Evolutionary conservation across 2,329 filamentous ascomycete genomes (phyloP), one percentile per base, ranked within the genome.

Genomic region (Golovinomyces cichoracearum): DNA sequence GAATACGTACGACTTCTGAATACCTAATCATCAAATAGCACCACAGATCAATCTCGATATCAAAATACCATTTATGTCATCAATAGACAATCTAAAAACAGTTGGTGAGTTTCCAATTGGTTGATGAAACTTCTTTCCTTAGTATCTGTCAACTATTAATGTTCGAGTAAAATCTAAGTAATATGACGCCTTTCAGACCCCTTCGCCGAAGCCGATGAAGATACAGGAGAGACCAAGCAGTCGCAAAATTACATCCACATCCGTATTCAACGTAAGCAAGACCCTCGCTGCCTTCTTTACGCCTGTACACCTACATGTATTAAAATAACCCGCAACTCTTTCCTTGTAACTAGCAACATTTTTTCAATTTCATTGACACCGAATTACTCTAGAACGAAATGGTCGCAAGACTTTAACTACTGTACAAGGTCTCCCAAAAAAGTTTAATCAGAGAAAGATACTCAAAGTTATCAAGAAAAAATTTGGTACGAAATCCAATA

Each of bases 141-240:
- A n/a, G n/a, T n/a, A n/a, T n/a, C n/a, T n/a, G n/a, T n/a, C n/a
- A n/a, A n/a, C n/a, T n/a, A n/a, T n/a, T n/a, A n/a, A n/a, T n/a
- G n/a, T n/a, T n/a, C n/a, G n/a, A n/a, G n/a, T n/a, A n/a, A n/a
- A n/a, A n/a, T n/a, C n/a, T n/a, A n/a, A n/a, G n/a, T n/a, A n/a
- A n/a, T n/a, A n/a, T n/a, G n/a, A n/a, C n/a, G n/a, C n/a, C 10
- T 41, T 47, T 60, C 64, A 94, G 90, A 98, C 80, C 90, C 90
- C 81, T 98, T 98, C 84, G 90, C 90, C 80, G 90, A 95, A 83
- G 90, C 86, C 78, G 90, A 94, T 83, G 88, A 94, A 80, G 86
- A 93, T 68, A 85, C 81, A 68, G 86, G 85, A 74, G 83, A 93
- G 71, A 80, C 78, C 66, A 90, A 90, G 71, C 82, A 90, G 74